A percentile compares a stretch with the other conserved stretches of the same genome.
These are phyloP conservation scores for Ichthyophthirius multifiliis DNA, from an alignment of 169 alveolate genomes.

Conservation along the genomic window DNA sequence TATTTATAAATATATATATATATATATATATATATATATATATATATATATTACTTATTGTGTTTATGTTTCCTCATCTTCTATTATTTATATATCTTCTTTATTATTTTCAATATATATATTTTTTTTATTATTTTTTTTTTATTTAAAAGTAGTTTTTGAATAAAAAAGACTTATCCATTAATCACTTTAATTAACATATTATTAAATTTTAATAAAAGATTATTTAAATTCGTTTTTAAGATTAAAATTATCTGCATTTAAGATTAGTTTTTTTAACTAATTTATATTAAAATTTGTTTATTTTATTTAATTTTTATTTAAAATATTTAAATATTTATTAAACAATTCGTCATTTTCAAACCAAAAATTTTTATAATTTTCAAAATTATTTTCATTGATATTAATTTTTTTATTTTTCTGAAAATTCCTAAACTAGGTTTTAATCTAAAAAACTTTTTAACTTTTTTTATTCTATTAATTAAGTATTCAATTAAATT, in stretches of 20 bases:
- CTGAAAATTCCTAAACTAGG: too few species aligned
- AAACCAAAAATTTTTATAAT: neutral
- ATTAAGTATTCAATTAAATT: too few species aligned
- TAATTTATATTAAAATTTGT: neutral
- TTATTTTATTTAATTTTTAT: neutral
- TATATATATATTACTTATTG: too few species aligned
- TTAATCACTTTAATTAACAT: neutral
- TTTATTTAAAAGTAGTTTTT: neutral
- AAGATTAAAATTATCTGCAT: neutral
- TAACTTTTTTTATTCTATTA: too few species aligned
- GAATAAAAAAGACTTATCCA: neutral
- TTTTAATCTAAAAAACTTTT: too few species aligned
- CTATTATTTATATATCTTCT: too few species aligned
- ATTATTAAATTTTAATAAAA: neutral
- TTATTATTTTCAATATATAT: neutral
- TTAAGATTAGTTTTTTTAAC: neutral
- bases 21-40: too few species aligned
- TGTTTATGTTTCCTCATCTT: too few species aligned
- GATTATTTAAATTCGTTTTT: neutral
- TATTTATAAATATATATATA: too few species aligned
- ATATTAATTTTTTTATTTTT: too few species aligned
- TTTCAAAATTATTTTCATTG: too few species aligned
- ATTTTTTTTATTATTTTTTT: too few species aligned
- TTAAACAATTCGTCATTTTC: neutral
- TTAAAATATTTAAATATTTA: neutral